Base-by-base conservation (phyloP, 805 yeast species). In the Komagataella pseudopastoris region DNA sequence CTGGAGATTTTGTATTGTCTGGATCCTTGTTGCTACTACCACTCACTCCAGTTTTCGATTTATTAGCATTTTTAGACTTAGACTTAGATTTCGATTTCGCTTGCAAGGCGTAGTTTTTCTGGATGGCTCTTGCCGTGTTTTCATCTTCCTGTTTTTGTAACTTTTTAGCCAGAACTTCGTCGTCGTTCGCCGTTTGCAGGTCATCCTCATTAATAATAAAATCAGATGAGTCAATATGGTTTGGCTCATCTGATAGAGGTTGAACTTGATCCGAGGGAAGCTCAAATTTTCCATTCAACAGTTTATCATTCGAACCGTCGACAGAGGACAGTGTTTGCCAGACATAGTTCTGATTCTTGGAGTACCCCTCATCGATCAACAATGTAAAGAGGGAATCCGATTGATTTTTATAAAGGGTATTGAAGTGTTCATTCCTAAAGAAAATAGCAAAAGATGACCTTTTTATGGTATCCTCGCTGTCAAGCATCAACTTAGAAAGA, bases 401-500 rank as follows among this genome's bases (percentile, higher is more conserved):
- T 16, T 63, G 64, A 20, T 63, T 63, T 59, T 81, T 82, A 57
- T 71, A 76, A 8, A 90, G 62, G 0, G 96, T 88, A 56, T 77
- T 77, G 65, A 87, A 91, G 63, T 89, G 96, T 63, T 93, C 90
- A 65, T 93, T 91, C 60, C 97, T 75, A 69, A 90, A 93, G 55
- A 91, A 76, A 0, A 91, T 80, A 1, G 82, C 77, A 51, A 82
- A 72, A 6, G 81, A 75, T 46, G 81, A 81, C 14, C 74, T 72
- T 1, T 64, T 60, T 23, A 87, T 61, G 3, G 71, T 59, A 5
- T 66, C 62, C 14, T 46, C 50, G 46, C 55, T 48, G 3, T 22
- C 12, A 53, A 69, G 68, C 55, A 86, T 62, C 50, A 30, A 30
- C 39, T 68, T 67, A 1, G 61, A 52, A 12, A 86, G 63, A 0